Base-by-base conservation (phyloP, 2,329 filamentous ascomycete genomes). In the Domatiomyces catenatus region DNA sequence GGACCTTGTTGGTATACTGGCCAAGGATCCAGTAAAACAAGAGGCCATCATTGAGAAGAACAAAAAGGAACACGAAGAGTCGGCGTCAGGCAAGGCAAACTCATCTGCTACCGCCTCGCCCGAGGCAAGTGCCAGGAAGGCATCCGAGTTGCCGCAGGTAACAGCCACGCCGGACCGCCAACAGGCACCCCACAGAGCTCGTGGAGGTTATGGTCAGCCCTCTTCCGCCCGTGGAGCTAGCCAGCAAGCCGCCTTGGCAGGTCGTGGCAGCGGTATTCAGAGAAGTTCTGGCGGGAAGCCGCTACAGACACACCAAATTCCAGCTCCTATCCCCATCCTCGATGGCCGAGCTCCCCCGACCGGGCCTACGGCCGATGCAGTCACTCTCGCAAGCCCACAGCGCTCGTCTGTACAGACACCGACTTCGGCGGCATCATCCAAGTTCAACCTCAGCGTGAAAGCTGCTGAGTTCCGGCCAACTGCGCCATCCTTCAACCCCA, bases 1-100 rank as follows among this genome's bases (percentile, higher is more conserved):
- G 48, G 92, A 98, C 66, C 70, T 98, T 36, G 88, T 98, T 24
- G 83, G 86, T 1, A 98, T 98, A 58, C 83, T 98, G 54, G 90
- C 92, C 52, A 98, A 96, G 65, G 92, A 98, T 63, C 88, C 88
- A n/a, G 76, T 73, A 45, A 98, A 95, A 70, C 92, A 96, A 67
- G 81, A 88, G 61, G 81, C 89, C 63, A 96, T 98, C 56, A 83
- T 94, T 62, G 84, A 88, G 60, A 93, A 89, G 66, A 87, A 87
- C 1, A 80, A 86, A 54, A 79, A 80, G 62, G 83, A 90, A 58
- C 81, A 80, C 2, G 81, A 86, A 51, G 69, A 74, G 44, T 71
- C 76, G 55, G 63, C 70, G 43, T 62, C 66, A 17, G 54, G 62
- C 12, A 56, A 60, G 5, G 50, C 53, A 49, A 59, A 53, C 20